Base-by-base conservation (phyloP, 768 basidiomycete genomes). In the Sarcomyxa edulis region DNA sequence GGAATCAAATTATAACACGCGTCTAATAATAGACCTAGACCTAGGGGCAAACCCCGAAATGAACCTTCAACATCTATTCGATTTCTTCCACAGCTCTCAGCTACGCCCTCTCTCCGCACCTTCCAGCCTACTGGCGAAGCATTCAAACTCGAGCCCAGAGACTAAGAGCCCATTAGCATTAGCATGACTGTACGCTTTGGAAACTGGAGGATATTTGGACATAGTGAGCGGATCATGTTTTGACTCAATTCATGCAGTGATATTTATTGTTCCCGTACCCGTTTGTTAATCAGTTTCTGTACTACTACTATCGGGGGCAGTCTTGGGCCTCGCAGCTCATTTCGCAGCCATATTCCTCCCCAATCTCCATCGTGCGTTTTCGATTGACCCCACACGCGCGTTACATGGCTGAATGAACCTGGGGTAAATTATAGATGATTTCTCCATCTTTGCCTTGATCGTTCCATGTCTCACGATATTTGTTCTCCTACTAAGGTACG, bases 341-440 rank as follows among this genome's bases (percentile, higher is more conserved):
- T 77, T 88, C 48, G 84, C 80, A 1, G 68, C 42, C 34, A 54
- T 80, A 31, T 88, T 89, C 58, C 64, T 87, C 20, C 83, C 87
- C 1, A 57, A 66, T 32, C 55, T 80, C 18, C 76, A 79, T 53
- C 65, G 87, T 88, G 51, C 36, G 78, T 62, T 6, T 24, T 26
- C n/a, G n/a, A n/a, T n/a, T n/a, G n/a, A n/a, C n/a, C n/a, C n/a
- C n/a, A n/a, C 34, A 18, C 24, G 12, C 14, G n/a, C 18, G 37
- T 36, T 28, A 36, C 34, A 14, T n/a, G n/a, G n/a, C n/a, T n/a
- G n/a, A n/a, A n/a, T 39, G 23, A 31, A 19, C 34, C 14, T 38
- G n/a, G 18, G 28, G 39, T 35, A 18, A 24, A n/a, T 35, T 20
- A 15, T 44, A 89, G 87, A 60, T 50, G 81, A 82, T 54, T 90